Percentiles rank a stretch among this genome's conserved stretches.
phyloP scores from a whole-genome alignment of 2,329 filamentous ascomycete species.

The Arthrobotrys conoides region DNA sequence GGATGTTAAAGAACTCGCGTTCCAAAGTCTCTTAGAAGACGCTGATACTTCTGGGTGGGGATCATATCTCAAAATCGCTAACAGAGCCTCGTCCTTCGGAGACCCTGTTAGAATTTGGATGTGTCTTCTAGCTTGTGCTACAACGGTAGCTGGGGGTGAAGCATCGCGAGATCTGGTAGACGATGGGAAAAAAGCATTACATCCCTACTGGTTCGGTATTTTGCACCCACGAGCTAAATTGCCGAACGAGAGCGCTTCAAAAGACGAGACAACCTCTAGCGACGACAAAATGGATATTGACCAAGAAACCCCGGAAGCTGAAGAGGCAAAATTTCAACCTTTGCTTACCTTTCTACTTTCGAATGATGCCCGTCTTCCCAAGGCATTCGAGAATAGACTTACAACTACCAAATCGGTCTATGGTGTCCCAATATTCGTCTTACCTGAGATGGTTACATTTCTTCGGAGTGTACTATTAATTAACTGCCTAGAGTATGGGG shows the following conservation, averaged over 20 bases:
- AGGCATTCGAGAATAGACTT: constrained; percentile 64
- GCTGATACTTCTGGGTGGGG: constrained; percentile 71
- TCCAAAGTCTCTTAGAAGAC: constrained; percentile 78
- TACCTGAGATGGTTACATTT: constrained; percentile 55
- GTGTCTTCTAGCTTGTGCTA: constrained; percentile 78
- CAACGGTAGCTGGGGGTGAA: constrained; percentile 72
- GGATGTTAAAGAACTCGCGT: constrained; percentile 68
- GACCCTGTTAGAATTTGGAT: constrained; percentile 89
- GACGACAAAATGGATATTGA: constrained; percentile 62
- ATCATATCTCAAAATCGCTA: constrained; percentile 82
- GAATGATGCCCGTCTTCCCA: constrained; percentile 65
- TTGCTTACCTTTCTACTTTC: constrained; percentile 69
- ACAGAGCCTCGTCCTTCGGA: constrained; percentile 84
- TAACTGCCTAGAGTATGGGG: constrained; percentile 39
- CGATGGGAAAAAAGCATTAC: constrained; percentile 83
- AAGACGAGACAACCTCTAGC: constrained; percentile 38
- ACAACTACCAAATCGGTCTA: constrained; percentile 16
- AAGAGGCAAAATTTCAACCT: constrained; percentile 68
- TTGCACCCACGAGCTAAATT: constrained; percentile 69
- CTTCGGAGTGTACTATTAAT: constrained; percentile 51
- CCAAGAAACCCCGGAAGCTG: constrained; percentile 22
- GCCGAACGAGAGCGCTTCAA: constrained; percentile 24
- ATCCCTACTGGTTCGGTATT: constrained; percentile 78
- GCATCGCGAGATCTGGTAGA: constrained; percentile 88
- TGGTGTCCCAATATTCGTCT: constrained; percentile 61